Evolutionary conservation across 371 early-diverging fungal genomes (phyloP).

Genomic region (Smittium culicis): DNA sequence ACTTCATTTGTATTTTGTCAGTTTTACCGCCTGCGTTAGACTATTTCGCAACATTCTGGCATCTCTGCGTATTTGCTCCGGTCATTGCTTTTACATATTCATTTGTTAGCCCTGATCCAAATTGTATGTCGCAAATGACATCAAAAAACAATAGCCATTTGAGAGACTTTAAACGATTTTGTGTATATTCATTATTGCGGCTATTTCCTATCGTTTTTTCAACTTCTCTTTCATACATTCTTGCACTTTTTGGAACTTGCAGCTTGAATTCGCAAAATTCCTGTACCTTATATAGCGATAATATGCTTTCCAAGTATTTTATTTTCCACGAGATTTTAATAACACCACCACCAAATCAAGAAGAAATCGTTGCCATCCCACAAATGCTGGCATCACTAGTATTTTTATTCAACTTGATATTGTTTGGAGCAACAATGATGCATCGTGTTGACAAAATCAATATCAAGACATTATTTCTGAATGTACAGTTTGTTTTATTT

Average conservation of each 20-base stretch:
- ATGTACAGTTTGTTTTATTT: neutral
- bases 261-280: neutral
- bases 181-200: conserved; percentile 52
- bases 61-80: conserved; percentile 73
- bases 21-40: conserved; percentile 68
- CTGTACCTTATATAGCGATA: conserved; percentile 8
- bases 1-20: conserved; percentile 52
- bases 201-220: conserved; percentile 48
- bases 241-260: conserved; percentile 11
- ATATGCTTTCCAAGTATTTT: neutral
- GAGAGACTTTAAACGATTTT: conserved; percentile 54
- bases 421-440: conserved; percentile 1
- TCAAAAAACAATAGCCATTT: conserved; percentile 76
- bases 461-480: neutral
- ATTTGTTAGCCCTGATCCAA: conserved; percentile 73
- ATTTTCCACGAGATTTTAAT: neutral
- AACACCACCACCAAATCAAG: neutral
- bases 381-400: neutral
- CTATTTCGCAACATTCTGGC: conserved; percentile 78
- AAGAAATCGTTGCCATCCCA: neutral
- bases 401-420: conserved; percentile 3
- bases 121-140: conserved; percentile 85
- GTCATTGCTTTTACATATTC: conserved; percentile 62
- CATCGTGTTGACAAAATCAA: conserved; percentile 1
- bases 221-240: conserved; percentile 47